Evolutionary conservation across 192 early-diverging fungal species (phyloP).

Genomic region (Dimargaris verticillata): DNA sequence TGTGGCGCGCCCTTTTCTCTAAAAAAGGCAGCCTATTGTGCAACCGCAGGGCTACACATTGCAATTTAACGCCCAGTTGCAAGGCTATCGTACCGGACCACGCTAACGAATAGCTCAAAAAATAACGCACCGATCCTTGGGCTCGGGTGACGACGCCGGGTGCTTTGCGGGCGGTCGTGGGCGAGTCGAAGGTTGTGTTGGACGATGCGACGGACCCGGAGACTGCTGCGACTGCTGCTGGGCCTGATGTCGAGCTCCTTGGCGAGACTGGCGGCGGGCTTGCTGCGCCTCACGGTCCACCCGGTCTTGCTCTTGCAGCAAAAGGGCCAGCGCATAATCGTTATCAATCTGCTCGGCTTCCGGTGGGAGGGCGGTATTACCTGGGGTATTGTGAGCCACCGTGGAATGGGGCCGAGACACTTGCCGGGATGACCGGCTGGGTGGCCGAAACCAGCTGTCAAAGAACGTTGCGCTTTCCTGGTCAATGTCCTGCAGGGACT

Average conservation of each 20-base stretch:
- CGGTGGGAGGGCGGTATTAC: not conserved
- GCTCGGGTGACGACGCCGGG: too few species aligned
- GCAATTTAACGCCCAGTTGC: too few species aligned
- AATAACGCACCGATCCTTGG: too few species aligned
- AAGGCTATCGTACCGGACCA: too few species aligned
- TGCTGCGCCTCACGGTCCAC: not conserved
- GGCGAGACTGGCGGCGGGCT: not conserved
- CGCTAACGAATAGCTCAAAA: too few species aligned
- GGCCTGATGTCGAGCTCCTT: not conserved
- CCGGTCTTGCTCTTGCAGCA: slow-evolving; percentile 24
- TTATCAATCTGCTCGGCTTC: slow-evolving; percentile 20
- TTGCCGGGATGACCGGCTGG: slow-evolving; percentile 9
- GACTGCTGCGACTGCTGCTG: not conserved
- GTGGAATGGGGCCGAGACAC: not conserved
- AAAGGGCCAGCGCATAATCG: slow-evolving; percentile 28
- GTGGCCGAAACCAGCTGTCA: slow-evolving; percentile 32
- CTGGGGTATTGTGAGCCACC: not conserved
- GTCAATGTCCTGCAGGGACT: slow-evolving; percentile 45
- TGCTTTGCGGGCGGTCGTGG: too few species aligned
- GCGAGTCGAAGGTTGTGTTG: too few species aligned
- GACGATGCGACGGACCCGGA: too few species aligned
- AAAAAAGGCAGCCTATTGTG: too few species aligned
- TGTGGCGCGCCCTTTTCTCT: too few species aligned
- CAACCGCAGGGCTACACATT: too few species aligned
- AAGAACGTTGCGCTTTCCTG: slow-evolving; percentile 42